Conservation (phyloP, 352 stramenopile genomes). For the Pythium scleroteichum region DNA sequence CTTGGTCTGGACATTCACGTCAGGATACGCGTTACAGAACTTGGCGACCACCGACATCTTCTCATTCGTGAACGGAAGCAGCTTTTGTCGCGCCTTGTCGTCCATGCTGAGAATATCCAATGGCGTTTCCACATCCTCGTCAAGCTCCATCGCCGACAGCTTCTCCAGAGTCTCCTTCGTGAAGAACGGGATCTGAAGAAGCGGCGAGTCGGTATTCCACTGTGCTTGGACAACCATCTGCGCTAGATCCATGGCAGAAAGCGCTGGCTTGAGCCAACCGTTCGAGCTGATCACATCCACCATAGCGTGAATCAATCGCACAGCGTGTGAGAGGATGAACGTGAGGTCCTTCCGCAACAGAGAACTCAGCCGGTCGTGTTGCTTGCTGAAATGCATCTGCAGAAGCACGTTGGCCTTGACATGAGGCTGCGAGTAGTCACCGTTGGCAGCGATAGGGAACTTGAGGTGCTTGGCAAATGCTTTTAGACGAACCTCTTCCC, state of each 20-base stretch:
- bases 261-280: constrained; percentile 97
- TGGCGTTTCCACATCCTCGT: constrained; percentile 77
- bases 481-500: constrained; percentile 94
- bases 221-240: constrained; percentile 99
- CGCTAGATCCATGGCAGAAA: constrained; percentile 98
- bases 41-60: constrained; percentile 97
- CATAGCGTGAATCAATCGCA: constrained; percentile 96
- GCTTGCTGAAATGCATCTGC: constrained; percentile 97
- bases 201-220: constrained; percentile 96
- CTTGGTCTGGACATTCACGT: constrained; percentile 95
- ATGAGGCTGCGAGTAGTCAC: constrained; percentile 92
- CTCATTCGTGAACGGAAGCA: constrained; percentile 86
- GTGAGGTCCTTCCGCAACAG: constrained; percentile 94
- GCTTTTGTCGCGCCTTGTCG: constrained; percentile 88
- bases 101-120: constrained; percentile 92
- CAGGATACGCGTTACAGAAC: constrained; percentile 99
- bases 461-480: constrained; percentile 94
- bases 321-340: constrained; percentile 87
- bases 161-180: constrained; percentile 84
- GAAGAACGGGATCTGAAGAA: constrained; percentile 98
- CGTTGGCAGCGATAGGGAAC: constrained; percentile 86
- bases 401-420: constrained; percentile 97
- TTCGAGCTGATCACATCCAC: constrained; percentile 99
- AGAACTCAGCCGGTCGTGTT: constrained; percentile 85
- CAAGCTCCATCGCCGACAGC: constrained; percentile 55